Conservation (phyloP, 495 filamentous ascomycete genomes). For the Penicillium verhagenii region DNA sequence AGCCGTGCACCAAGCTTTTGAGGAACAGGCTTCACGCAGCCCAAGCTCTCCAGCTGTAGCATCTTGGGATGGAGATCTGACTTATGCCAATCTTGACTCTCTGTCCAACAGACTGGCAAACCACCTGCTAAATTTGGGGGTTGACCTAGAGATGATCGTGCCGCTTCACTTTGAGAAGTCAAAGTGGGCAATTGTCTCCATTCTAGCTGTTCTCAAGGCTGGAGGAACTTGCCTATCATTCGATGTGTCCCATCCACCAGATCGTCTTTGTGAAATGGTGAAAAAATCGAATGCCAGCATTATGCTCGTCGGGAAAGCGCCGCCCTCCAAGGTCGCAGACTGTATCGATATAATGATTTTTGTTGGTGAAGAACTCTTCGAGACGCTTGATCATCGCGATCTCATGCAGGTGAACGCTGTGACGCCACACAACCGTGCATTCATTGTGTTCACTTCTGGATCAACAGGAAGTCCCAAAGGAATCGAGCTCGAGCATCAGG, state of each 20-base stretch:
- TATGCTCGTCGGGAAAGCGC: no score
- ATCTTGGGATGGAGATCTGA: slow-evolving; percentile 2
- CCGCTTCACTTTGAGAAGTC: background rate
- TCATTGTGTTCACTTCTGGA: slow-evolving; percentile 29
- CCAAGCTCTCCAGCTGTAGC: background rate
- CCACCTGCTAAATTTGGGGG: background rate
- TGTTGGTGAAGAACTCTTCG: background rate
- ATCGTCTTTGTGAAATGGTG: slow-evolving; percentile 42
- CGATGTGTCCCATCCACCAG: slow-evolving; percentile 40
- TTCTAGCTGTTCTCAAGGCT: slow-evolving; percentile 44
- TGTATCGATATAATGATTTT: background rate
- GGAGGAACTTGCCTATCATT: slow-evolving; percentile 48
- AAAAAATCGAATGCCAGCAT: no score
- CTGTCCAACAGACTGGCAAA: background rate
- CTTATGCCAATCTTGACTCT: slow-evolving; percentile 1
- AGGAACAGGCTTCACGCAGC: no score
- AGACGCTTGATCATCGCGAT: background rate
- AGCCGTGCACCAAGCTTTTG: no score
- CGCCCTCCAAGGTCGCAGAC: background rate
- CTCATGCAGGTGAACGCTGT: background rate
- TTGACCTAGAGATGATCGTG: background rate
- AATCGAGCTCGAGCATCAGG: slow-evolving; percentile 21
- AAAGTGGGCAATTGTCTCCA: background rate
- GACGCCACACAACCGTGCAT: background rate
- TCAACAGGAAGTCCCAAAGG: slow-evolving; percentile 40